Conservation (phyloP, 257 asterid species). For the Nicotiana otophora region DNA sequence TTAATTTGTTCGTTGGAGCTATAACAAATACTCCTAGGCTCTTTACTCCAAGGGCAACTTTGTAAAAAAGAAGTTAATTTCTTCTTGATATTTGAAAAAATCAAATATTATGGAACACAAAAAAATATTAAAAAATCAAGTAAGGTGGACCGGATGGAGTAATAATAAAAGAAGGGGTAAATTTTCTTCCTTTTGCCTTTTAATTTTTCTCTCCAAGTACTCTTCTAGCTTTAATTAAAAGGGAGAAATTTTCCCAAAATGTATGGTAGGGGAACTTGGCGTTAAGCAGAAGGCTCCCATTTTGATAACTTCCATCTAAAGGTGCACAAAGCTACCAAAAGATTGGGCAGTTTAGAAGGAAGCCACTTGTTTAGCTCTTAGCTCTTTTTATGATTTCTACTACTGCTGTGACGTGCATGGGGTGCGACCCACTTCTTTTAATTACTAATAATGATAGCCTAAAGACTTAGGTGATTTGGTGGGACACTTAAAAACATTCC, state of each 20-base stretch:
- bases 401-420: constrained; percentile 4
- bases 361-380: neutral
- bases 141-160: too few species aligned
- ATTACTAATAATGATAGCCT: neutral
- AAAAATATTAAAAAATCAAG: too few species aligned
- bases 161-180: too few species aligned
- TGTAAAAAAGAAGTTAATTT: too few species aligned
- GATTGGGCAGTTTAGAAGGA: neutral
- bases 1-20: too few species aligned
- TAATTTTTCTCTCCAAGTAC: neutral
- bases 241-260: neutral
- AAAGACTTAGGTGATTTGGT: neutral
- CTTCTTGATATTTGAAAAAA: too few species aligned
- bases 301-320: constrained; percentile 5
- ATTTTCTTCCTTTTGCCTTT: neutral
- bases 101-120: too few species aligned
- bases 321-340: neutral
- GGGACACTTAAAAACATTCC: neutral
- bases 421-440: neutral
- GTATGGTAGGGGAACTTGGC: neutral
- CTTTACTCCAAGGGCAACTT: too few species aligned
- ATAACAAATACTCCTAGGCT: too few species aligned
- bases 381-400: neutral
- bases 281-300: neutral
- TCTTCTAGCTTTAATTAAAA: neutral